Percentiles rank a stretch among this genome's conserved stretches.
Conservation (phyloP, 257 asterid species). For the Solanum acaule region DNA sequence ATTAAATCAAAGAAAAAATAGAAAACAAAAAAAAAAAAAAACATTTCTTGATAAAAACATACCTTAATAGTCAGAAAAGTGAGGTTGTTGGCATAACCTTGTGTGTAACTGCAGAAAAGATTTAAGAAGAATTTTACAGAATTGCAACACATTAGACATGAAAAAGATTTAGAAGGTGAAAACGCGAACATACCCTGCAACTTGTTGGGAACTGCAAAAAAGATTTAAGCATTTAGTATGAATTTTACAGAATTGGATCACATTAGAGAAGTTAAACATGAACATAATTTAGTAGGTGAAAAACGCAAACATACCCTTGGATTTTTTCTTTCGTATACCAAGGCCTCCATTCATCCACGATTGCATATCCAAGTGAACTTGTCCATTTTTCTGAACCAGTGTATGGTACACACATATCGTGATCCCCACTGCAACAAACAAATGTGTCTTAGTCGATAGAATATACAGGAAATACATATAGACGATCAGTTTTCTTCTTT, state of each 20-base stretch:
- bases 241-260: neutral
- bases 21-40: neutral
- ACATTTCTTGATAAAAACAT: neutral
- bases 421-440: constrained; percentile 68
- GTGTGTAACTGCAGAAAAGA: constrained; percentile 40
- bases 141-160: neutral
- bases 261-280: neutral
- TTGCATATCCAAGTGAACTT: constrained; percentile 69
- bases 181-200: constrained; percentile 57
- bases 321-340: constrained; percentile 39
- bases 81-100: constrained; percentile 73
- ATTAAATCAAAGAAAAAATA: neutral
- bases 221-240: neutral
- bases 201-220: constrained; percentile 52
- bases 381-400: constrained; percentile 93
- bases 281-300: neutral
- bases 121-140: neutral
- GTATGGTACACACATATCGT: constrained; percentile 93
- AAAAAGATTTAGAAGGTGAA: neutral
- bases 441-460: neutral
- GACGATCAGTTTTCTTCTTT: neutral
- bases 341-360: constrained; percentile 74
- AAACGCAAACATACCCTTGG: constrained; percentile 36
- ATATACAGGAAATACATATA: neutral
- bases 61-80: constrained; percentile 85